Conservation (phyloP, 1,139 yeast genomes). For the Pneumocystis wakefieldiae region DNA sequence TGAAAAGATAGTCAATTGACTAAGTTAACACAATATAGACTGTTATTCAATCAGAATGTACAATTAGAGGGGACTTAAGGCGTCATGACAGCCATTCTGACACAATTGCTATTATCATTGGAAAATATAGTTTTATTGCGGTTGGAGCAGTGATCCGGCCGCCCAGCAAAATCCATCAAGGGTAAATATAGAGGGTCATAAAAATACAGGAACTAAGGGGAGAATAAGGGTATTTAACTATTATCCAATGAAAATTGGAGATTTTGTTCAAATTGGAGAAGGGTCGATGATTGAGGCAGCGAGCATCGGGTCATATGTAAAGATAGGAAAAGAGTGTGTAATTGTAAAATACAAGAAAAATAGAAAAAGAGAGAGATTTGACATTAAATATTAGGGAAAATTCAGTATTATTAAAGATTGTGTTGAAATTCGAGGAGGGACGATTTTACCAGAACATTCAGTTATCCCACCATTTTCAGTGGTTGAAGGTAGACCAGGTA, state of each 20-base stretch:
- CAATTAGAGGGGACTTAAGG: conserved; percentile 7
- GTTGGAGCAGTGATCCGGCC: conserved; percentile 25
- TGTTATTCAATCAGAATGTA: conserved; percentile 8
- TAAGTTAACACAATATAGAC: conserved; percentile 3
- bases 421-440: conserved; percentile 36
- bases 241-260: conserved; percentile 38
- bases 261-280: conserved; percentile 40
- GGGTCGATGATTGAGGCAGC: conserved; percentile 30
- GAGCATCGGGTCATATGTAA: conserved; percentile 31
- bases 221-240: conserved; percentile 9
- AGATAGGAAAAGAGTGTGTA: conserved; percentile 43
- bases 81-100: conserved; percentile 17
- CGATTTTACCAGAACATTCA: conserved; percentile 39
- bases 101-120: conserved; percentile 10
- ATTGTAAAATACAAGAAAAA: conserved; percentile 24
- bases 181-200: conserved; percentile 2
- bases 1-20: background rate
- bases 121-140: conserved; percentile 23
- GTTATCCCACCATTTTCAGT: conserved; percentile 49
- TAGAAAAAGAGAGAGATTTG: conserved; percentile 15
- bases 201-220: conserved; percentile 5
- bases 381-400: conserved; percentile 28
- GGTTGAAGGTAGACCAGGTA: conserved; percentile 22
- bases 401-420: conserved; percentile 48
- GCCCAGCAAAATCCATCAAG: conserved; percentile 18